Evolutionary conservation across 768 basidiomycete genomes (phyloP), one percentile per base, ranked within the genome.

Genomic region (Serendipita sp.): DNA sequence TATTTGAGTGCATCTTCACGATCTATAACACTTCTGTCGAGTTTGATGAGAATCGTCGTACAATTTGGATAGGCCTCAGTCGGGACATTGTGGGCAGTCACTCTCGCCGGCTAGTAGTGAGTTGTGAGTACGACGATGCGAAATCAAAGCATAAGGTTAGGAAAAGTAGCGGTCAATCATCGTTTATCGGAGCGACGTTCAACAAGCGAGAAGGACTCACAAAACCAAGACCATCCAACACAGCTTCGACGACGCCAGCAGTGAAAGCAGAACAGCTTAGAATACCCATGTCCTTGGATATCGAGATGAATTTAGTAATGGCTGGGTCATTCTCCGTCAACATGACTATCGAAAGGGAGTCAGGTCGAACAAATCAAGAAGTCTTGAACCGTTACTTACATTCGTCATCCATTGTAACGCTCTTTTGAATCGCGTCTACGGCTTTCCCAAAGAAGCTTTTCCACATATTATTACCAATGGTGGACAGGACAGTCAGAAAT

Each of bases 221-320:
- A 68, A 98, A 92, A 64, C 91, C 90, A 26, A 95, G 77, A 1
- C 92, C 93, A 71, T 97, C 94, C 66, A 97, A 77, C 16, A 95
- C 90, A 11, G 94, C 96, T 74, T 99, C 96, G 13, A 99, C 95
- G 56, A 99, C 85, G 1, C 96, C 96, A 11, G 96, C 96, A 0
- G 92, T 91, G 70, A 95, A 88, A 2, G 96, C 97, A n/a, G 92
- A 96, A 70, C 93, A 97, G 68, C 88, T 94, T 42, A 99, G 79
- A 69, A 88, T 85, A 69, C 85, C 89, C 82, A 99, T 84, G 70
- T 99, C 96, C 68, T 83, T 83, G 22, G 96, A 96, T 14, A 98
- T 88, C 31, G 92, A 91, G 65, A 99, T 90, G 67, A 90, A 80
- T 64, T 90, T 84, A 65, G 96, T 94, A 66, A 97, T 78, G 22